Conservation (phyloP, 2,329 filamentous ascomycete species). For the Xylaria sp. region DNA sequence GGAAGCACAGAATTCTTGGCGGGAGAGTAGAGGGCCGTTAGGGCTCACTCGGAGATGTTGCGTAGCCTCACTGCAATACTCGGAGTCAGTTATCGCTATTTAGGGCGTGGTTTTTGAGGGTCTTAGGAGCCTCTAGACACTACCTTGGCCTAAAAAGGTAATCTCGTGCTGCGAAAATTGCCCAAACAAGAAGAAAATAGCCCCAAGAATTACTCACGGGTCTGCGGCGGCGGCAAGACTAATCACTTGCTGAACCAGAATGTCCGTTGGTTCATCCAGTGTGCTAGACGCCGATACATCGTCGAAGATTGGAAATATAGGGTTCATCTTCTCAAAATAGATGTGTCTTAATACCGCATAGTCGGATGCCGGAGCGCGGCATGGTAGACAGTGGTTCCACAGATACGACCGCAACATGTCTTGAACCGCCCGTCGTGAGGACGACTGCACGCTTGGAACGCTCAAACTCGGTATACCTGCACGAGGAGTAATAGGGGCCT, state of each 20-base stretch:
- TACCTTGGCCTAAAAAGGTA: no score
- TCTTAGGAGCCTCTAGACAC: no score
- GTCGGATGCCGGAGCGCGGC: conserved; percentile 59
- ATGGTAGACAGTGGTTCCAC: conserved; percentile 57
- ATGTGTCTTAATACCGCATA: conserved; percentile 57
- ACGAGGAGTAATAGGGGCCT: conserved; percentile 48
- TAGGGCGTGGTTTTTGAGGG: no score
- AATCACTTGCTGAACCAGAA: conserved; percentile 63
- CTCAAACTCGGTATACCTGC: not conserved
- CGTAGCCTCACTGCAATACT: no score
- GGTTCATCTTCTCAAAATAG: conserved; percentile 64
- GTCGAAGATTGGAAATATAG: conserved; percentile 64
- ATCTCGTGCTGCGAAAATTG: no score
- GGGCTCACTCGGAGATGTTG: conserved; percentile 57
- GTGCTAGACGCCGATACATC: conserved; percentile 37
- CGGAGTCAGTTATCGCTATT: no score
- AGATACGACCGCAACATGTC: conserved; percentile 54
- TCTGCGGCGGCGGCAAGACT: conserved; percentile 65
- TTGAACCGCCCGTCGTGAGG: conserved; percentile 44
- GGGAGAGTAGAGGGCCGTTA: conserved; percentile 53
- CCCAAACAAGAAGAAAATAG: no score
- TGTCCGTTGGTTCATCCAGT: conserved; percentile 48
- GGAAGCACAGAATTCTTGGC: conserved; percentile 59
- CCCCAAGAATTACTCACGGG: no score
- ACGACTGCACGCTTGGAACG: conserved; percentile 37